These are phyloP conservation scores for Ophiosphaerella herpotricha DNA, from an alignment of 2,329 filamentous ascomycete species.

Conservation along the genomic window DNA sequence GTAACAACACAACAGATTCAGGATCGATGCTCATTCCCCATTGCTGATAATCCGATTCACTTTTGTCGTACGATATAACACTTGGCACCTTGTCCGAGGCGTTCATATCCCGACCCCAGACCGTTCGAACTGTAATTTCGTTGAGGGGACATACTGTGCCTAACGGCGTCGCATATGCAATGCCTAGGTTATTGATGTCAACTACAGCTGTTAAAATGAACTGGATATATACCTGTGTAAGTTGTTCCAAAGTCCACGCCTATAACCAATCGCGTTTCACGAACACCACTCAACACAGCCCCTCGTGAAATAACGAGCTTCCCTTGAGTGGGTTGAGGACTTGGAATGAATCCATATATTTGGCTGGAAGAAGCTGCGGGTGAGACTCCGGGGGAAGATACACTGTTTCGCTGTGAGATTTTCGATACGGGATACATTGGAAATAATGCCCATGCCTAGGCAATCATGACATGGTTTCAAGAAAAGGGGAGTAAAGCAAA, in stretches of 20 bases:
- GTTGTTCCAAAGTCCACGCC: slow-evolving; percentile 29
- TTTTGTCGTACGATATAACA: slow-evolving; percentile 33
- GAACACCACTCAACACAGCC: not conserved
- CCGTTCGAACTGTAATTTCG: slow-evolving; percentile 26
- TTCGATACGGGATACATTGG: no score
- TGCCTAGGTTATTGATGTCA: slow-evolving; percentile 5
- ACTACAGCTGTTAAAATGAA: not conserved
- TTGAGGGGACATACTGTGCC: slow-evolving; percentile 12
- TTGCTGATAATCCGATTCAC: slow-evolving; percentile 17
- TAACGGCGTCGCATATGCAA: slow-evolving; percentile 14
- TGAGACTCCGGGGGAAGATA: no score
- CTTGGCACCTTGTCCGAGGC: slow-evolving; percentile 34
- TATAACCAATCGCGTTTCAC: slow-evolving; percentile 18
- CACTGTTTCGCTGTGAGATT: no score
- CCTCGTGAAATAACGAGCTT: not conserved
- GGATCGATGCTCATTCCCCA: slow-evolving; percentile 27
- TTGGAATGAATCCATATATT: no score
- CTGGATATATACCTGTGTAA: slow-evolving; percentile 14
- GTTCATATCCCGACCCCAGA: slow-evolving; percentile 30
- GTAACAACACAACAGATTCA: slow-evolving; percentile 30
- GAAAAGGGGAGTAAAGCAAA: no score
- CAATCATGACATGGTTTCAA: no score
- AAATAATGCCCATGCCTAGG: no score
- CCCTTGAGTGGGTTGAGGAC: no score
- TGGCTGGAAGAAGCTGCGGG: no score